Percentiles rank a stretch among this genome's conserved stretches.
Conservation (phyloP, 2,329 filamentous ascomycete species). For the Drechmeria coniospora region DNA sequence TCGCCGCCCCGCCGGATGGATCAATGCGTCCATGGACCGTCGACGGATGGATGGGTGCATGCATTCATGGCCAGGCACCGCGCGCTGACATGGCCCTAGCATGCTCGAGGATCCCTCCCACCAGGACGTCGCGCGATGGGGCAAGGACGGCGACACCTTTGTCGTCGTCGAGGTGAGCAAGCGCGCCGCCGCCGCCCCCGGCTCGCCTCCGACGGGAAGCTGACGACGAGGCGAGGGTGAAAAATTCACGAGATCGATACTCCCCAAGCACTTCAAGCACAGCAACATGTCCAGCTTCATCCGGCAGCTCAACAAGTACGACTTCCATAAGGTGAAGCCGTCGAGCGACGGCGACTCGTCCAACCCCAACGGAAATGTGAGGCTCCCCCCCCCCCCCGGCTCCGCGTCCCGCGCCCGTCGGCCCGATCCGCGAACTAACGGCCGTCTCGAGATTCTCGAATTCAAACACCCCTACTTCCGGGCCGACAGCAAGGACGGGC, state of each 20-base stretch:
- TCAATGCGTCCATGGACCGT: too few species aligned
- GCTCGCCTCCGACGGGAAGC: slow-evolving; percentile 7
- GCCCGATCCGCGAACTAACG: slow-evolving; percentile 2
- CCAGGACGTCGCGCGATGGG: slow-evolving; percentile 87
- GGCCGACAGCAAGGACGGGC: slow-evolving; percentile 84
- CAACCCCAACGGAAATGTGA: slow-evolving; percentile 21
- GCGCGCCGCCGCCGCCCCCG: too few species aligned
- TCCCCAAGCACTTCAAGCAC: slow-evolving; percentile 98
- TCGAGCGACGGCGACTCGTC: slow-evolving; percentile 20
- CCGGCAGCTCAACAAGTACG: slow-evolving; percentile 89
- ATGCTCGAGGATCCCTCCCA: slow-evolving; percentile 96
- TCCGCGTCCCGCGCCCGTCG: background rate
- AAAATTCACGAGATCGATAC: slow-evolving; percentile 92
- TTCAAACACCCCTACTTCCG: slow-evolving; percentile 97
- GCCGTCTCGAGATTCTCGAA: slow-evolving; percentile 40
- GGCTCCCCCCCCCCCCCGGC: slow-evolving; percentile 4
- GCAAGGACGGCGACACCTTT: slow-evolving; percentile 86
- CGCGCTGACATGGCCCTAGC: slow-evolving; percentile 9
- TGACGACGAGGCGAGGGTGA: slow-evolving; percentile 53
- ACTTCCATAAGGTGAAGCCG: slow-evolving; percentile 87
- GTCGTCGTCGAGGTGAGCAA: slow-evolving; percentile 97
- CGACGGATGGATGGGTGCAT: too few species aligned
- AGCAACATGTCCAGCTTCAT: slow-evolving; percentile 98
- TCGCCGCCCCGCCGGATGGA: too few species aligned
- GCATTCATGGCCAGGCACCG: too few species aligned